Evolutionary conservation across 148 eudicot species (phyloP), one percentile per base, ranked within the genome.

Genomic region (Chenopodium berlandieri): DNA sequence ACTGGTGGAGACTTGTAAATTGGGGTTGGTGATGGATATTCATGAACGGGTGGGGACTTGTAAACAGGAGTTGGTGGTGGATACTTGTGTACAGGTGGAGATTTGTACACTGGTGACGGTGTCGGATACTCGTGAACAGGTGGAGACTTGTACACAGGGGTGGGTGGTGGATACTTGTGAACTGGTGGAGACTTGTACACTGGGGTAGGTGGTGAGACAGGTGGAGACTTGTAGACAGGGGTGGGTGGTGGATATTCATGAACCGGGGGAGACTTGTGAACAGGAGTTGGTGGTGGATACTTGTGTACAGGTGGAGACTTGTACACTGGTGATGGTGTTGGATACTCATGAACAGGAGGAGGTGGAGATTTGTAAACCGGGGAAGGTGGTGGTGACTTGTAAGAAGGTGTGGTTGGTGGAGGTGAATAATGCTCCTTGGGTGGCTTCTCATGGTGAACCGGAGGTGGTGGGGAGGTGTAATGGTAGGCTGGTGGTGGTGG

Each of bases 111-210:
- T 0, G 83, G 81, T 19, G 78, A 37, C 3, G 78, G 83, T 11
- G 81, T 60, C 48, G 84, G 68, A 22, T 74, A 79, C 20, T 47
- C 20, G 30, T 80, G 48, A 16, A 72, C 77, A 6, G 82, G 82
- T 0, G 82, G 82, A 16, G 82, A 73, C 32, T 62, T 80, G 81
- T 79, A 52, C 0, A 79, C 75, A 2, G 81, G 80, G 2, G 81
- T 78, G 4, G 81, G 82, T 34, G 76, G 69, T 14, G 68, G 40
- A 31, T 81, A 62, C 20, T 76, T 58, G 47, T 82, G 60, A 0
- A 82, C 76, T 0, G 85, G 78, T 2, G 84, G 88, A 0, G 89
- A 75, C 70, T 81, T 78, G 79, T 85, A 74, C 0, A 86, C 86
- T 0, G 87, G 86, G 27, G 27, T 27, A 27, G 75, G 81, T 10